Conservation (phyloP, 345 rosid species). For the Citrus glauca region DNA sequence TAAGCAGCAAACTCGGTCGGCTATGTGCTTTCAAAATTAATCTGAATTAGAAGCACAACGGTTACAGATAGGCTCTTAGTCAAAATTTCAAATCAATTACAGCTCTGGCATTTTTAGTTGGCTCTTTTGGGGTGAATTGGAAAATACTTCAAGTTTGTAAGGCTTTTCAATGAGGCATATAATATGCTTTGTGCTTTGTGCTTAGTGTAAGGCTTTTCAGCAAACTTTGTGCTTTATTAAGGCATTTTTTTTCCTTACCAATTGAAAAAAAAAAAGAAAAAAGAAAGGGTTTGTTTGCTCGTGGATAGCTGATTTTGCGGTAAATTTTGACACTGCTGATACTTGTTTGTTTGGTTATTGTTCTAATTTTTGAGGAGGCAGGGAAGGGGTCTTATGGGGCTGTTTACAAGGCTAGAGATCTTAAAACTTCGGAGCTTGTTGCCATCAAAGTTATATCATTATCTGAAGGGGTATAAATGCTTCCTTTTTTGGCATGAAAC, state of each 20-base stretch:
- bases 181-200: neutral
- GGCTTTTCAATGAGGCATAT: neutral
- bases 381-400: slow-evolving; percentile 99
- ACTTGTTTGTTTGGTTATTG: neutral
- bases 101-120: neutral
- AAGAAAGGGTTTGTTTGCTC: neutral
- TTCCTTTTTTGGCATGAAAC: slow-evolving; percentile 10
- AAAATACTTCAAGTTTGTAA: neutral
- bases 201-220: too few species aligned
- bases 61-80: neutral
- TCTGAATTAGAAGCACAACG: too few species aligned
- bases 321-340: neutral
- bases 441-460: slow-evolving; percentile 96
- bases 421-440: slow-evolving; percentile 90
- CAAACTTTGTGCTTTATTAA: neutral
- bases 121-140: neutral
- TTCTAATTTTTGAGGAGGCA: slow-evolving; percentile 31
- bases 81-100: neutral
- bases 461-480: slow-evolving; percentile 69
- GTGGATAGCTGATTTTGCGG: neutral
- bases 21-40: neutral
- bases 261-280: too few species aligned
- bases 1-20: neutral
- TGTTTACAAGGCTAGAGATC: slow-evolving; percentile 95
- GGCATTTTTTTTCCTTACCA: neutral